Conservation (phyloP, 1,284 basidiomycete genomes). For the Leccinum colubrinum region DNA sequence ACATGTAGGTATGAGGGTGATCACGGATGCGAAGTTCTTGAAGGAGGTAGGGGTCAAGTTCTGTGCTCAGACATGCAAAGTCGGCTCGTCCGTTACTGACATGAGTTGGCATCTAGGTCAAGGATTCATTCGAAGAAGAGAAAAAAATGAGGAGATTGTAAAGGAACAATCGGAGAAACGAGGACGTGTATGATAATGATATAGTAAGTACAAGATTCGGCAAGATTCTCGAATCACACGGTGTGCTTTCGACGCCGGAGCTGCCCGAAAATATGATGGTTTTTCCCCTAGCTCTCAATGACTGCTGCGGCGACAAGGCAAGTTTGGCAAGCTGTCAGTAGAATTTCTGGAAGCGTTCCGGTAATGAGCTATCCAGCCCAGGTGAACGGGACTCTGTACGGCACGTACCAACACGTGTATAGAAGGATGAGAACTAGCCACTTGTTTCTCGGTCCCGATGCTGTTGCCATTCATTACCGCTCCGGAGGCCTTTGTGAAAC, state of each 20-base stretch:
- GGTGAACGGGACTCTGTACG: not conserved
- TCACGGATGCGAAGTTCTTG: constrained; percentile 47
- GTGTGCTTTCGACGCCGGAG: not conserved
- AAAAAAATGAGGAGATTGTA: not conserved
- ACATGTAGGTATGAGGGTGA: constrained; percentile 50
- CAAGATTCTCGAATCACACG: not conserved
- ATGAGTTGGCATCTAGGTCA: not conserved
- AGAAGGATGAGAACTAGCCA: not conserved
- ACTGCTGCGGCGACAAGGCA: not conserved
- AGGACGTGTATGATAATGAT: not conserved
- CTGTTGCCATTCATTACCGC: not conserved
- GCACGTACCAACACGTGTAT: not conserved
- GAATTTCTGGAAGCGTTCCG: not conserved
- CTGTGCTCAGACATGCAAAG: not conserved
- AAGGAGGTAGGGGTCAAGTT: not conserved
- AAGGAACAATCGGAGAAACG: not conserved
- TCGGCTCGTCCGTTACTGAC: not conserved
- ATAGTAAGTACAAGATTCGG: not conserved
- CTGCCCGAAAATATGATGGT: not conserved
- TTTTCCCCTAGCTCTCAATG: not conserved
- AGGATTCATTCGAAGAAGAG: not conserved
- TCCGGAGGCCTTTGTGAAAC: too few relatives aligned
- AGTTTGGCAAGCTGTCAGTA: not conserved
- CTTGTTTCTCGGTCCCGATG: not conserved
- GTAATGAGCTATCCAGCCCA: not conserved